Base-by-base conservation (phyloP, 2,329 filamentous ascomycete species). In the Clarireedia paspali region DNA sequence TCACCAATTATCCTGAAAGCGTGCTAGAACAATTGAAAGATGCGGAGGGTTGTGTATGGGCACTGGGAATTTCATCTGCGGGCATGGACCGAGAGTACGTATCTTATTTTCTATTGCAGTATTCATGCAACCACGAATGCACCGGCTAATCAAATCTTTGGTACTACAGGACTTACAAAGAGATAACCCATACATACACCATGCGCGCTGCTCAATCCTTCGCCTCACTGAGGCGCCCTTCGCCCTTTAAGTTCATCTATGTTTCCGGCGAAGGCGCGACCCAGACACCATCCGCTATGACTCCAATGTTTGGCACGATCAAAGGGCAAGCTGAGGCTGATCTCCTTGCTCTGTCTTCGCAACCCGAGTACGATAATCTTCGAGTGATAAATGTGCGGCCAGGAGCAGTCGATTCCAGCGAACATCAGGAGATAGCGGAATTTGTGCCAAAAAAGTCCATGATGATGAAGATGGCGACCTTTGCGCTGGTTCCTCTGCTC, bases 11-110 rank as follows among this genome's bases (percentile, higher is more conserved):
- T 67, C 76, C 80, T 38, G 63, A 76, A 0, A 73, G 74, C 0
- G 62, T 89, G 2, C 74, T 90, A 9, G 69, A 72, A 3, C 74
- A 84, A 65, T 73, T 91, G 0, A 74, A 77, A 52, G 86, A 81
- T 23, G 87, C 87, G 0, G 72, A 78, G 6, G 87, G 83, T 2
- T 87, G 83, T 57, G 83, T 91, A 1, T 91, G 88, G 88, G 87
- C 88, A 0, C 74, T 86, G 47, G 87, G 88, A 0, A 82, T 84
- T 48, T 83, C 79, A 59, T 79, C 84, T 64, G 81, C 69, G 10
- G 71, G 77, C 42, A 84, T 88, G 6, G 67, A 67, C 56, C 81
- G 80, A 58, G 80, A 85, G 78, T 84, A 64, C 58, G 77, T 66
- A 15, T 46, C 20, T 20, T 20, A 20, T 20, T 20, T 20, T 20